Base-by-base conservation (phyloP, 164 flowering plant genomes). In the Annona cherimola region DNA sequence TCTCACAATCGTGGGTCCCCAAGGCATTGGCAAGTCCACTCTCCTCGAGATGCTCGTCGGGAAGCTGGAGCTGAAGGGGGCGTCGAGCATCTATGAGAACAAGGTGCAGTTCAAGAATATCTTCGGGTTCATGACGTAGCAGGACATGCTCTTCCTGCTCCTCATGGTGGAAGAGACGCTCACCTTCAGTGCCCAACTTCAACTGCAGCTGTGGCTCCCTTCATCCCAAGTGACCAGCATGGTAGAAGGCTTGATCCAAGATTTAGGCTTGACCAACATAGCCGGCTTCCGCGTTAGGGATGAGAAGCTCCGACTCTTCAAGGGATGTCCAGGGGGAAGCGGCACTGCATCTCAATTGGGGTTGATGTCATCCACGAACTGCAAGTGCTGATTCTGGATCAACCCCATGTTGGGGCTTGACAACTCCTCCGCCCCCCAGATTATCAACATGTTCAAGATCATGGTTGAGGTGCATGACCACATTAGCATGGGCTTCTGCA, bases 331-430 rank as follows among this genome's bases (percentile, higher is more conserved):
- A 98, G 98, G 0, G 99, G 99, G 4, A 98, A 95, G 71, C 77
- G 93, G 3, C 85, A 26, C 35, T 26, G 98, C 1, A 98, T 92
- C 1, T 95, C 99, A 1, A 93, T 95, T 8, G 97, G 99, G 1
- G 92, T 92, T 1, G 97, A 92, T 40, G 93, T 85, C 35, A 79
- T 95, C 9, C 99, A 95, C 69, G 96, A 91, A 44, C 98, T 98
- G 0, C 63, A 82, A 57, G 93, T 95, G 39, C 62, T 92, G 69
- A 88, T 95, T 42, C 91, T 95, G 4, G 99, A 95, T 26, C 57
- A 98, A 95, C 42, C 99, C 99, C 3, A 94, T 97, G 8, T 94
- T 97, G 0, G 99, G 99, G 3, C 83, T 95, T 2, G 98, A 95
- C 70, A 92, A 96, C 72, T 83, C 85, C 0, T 87, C 96, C 0